Evolutionary conservation across 257 asterid genomes (phyloP), one percentile per base, ranked within the genome.

Genomic region (Lavandula angustifolia): DNA sequence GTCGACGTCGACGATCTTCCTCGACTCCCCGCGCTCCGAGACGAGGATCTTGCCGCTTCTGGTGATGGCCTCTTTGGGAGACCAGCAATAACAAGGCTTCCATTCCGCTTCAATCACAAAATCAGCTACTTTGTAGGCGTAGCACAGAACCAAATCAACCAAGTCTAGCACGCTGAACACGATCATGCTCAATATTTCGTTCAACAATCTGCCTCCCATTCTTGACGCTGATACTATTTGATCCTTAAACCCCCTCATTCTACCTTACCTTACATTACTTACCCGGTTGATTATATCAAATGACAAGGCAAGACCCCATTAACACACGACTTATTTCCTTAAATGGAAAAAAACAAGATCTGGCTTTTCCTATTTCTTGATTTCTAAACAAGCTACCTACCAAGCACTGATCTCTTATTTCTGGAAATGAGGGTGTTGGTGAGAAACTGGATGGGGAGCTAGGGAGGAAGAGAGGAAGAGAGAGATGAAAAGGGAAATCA

Each of bases 71-170:
- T 82, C 92, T 54, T 81, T 79, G 0, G 89, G 63, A 0, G 95
- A 76, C 0, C 82, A 80, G 18, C 98, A 92, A 42, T 89, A 89
- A 33, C 98, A 92, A 0, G 96, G 83, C 61, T 81, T 90, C 90
- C 99, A 80, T n/a, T 90, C 97, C 0, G 96, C 86, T 53, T 94
- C 99, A 7, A 90, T 58, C 37, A 77, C 40, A 52, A 80, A 83
- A 76, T 94, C 99, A 0, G 78, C 72, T 0, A 80, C 65, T 48
- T 72, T 82, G 87, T 77, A 94, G 0, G 78, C 66, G 60, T 94
- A 82, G 58, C 97, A 94, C 0, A 94, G 73, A 3, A 83, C 1
- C 54, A 87, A 70, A 70, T 94, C 99, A 16, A 86, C 55, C 9
- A 87, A 2, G 82, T 94, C 99, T 0, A 94, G 73, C 0, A 80